Conservation (phyloP, 2,329 filamentous ascomycete genomes). For the Zelopaecilomyces penicillatus region DNA sequence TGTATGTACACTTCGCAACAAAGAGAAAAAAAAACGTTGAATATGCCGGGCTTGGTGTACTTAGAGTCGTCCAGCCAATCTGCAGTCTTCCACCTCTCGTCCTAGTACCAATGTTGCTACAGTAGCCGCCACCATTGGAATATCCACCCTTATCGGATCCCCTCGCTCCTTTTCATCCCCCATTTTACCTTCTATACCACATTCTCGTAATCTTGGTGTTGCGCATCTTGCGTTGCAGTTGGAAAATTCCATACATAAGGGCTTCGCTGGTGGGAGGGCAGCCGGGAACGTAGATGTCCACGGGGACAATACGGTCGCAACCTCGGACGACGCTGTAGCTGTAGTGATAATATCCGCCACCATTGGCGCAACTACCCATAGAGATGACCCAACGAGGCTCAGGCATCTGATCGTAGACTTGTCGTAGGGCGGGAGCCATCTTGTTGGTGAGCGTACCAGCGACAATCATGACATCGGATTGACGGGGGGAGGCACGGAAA, state of each 20-base stretch:
- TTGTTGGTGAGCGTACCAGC: slow-evolving; percentile 92
- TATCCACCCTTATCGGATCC: too few relatives aligned
- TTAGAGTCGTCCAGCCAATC: too few relatives aligned
- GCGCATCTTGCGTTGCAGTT: slow-evolving; percentile 69
- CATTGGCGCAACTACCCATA: slow-evolving; percentile 80
- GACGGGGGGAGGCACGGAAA: slow-evolving; percentile 78
- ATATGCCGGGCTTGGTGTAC: too few relatives aligned
- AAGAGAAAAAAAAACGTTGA: not conserved
- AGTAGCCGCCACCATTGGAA: too few relatives aligned
- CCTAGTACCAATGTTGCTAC: too few relatives aligned
- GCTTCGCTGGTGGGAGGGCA: slow-evolving; percentile 57
- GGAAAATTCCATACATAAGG: slow-evolving; percentile 64
- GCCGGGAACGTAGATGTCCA: slow-evolving; percentile 72
- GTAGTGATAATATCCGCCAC: slow-evolving; percentile 82
- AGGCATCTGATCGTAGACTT: slow-evolving; percentile 94
- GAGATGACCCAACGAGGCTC: slow-evolving; percentile 79
- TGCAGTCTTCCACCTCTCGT: too few relatives aligned
- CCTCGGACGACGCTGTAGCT: slow-evolving; percentile 70
- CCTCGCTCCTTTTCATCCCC: not conserved
- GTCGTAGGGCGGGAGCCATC: slow-evolving; percentile 84
- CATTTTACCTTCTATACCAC: slow-evolving; percentile 48
- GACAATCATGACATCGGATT: slow-evolving; percentile 90
- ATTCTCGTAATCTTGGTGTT: slow-evolving; percentile 46
- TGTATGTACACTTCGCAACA: slow-evolving; percentile 8
- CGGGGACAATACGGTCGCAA: slow-evolving; percentile 68